These are phyloP conservation scores for Chytriomyces hyalinus DNA, from an alignment of 192 early-diverging fungal genomes.

Conservation along the genomic window DNA sequence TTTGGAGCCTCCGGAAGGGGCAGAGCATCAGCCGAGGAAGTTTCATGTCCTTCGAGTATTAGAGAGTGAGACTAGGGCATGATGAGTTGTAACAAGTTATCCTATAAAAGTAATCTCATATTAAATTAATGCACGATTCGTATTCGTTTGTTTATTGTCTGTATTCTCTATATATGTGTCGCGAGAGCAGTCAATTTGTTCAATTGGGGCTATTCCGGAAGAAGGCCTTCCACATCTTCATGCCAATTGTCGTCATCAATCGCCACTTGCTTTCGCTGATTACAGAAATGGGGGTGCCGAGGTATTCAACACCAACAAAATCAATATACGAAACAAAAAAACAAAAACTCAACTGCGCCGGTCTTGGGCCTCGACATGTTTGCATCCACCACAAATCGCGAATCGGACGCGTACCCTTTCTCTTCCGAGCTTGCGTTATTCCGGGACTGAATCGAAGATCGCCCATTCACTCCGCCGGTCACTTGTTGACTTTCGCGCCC, in stretches of 20 bases:
- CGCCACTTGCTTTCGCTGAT: not conserved
- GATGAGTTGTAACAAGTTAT: too few species aligned
- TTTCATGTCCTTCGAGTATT: too few species aligned
- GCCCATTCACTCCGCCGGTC: not conserved
- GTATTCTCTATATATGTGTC: too few species aligned
- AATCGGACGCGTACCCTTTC: not conserved
- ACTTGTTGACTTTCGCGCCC: constrained; percentile 28
- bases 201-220: constrained; percentile 40
- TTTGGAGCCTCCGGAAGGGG: too few species aligned
- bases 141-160: too few species aligned
- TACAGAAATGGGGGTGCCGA: not conserved
- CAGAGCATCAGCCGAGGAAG: too few species aligned
- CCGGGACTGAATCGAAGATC: not conserved
- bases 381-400: constrained; percentile 14
- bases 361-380: constrained; percentile 21
- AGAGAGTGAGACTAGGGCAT: too few species aligned
- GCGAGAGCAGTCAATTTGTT: not conserved
- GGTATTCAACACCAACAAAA: not conserved
- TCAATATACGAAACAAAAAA: not conserved
- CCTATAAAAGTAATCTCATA: too few species aligned
- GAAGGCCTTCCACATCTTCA: constrained; percentile 47
- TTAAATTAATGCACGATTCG: too few species aligned
- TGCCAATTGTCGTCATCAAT: constrained; percentile 51
- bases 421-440: not conserved
- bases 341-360: not conserved